Evolutionary conservation across 192 early-diverging fungal genomes (phyloP).

Genomic region (Backusella australiensis): DNA sequence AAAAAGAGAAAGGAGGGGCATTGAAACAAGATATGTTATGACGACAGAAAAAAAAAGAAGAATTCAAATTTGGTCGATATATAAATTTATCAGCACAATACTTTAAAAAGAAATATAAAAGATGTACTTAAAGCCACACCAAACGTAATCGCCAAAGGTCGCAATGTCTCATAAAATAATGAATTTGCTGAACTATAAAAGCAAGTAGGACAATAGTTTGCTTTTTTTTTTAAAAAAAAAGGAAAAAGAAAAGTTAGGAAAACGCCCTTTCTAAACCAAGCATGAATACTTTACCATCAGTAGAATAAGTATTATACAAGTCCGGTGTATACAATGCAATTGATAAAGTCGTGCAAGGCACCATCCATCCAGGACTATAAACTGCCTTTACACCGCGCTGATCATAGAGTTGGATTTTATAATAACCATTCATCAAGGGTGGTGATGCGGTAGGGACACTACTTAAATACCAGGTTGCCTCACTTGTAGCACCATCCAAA

Average conservation of each 20-base stretch:
- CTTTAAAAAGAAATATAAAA: constrained; percentile 15
- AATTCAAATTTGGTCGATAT: not conserved
- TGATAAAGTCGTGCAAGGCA: constrained; percentile 20
- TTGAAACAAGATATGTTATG: not conserved
- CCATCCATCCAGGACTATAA: constrained; percentile 27
- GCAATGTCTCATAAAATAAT: not conserved
- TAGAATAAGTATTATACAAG: constrained; percentile 15
- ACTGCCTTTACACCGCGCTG: constrained; percentile 28
- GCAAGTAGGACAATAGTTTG: constrained; percentile 28
- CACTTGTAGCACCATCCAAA: not conserved
- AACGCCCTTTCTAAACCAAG: constrained; percentile 28
- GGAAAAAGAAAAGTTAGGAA: not conserved
- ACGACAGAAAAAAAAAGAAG: not conserved
- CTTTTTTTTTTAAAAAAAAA: constrained; percentile 7
- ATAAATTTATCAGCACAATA: not conserved
- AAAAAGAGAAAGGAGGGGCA: not conserved
- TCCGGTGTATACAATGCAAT: constrained; percentile 34
- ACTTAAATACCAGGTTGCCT: not conserved
- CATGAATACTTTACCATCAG: not conserved
- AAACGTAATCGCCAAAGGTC: constrained; percentile 19
- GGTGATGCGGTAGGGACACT: not conserved
- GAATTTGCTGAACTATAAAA: constrained; percentile 25
- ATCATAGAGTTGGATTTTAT: constrained; percentile 34
- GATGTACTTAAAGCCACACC: constrained; percentile 27
- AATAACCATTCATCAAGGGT: constrained; percentile 34